Conservation (phyloP, 805 yeast genomes). For the Wickerhamomyces bovis region DNA sequence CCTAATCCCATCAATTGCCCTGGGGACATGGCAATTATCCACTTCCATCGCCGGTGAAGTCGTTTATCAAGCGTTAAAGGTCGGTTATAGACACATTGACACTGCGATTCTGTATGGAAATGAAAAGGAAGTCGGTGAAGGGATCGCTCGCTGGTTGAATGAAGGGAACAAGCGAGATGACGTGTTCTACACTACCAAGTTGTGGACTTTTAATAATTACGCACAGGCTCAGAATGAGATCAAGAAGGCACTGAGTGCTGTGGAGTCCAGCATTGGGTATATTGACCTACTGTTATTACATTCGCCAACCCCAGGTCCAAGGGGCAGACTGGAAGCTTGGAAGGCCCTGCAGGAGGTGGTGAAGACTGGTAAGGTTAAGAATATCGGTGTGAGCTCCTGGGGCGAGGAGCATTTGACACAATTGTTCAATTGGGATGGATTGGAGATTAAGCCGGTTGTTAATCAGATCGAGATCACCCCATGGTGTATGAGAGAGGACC, state of each 20-base stretch:
- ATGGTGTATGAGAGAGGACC: constrained; percentile 36
- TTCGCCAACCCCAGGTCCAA: constrained; percentile 50
- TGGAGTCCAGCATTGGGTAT: constrained; percentile 47
- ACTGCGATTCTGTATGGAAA: constrained; percentile 65
- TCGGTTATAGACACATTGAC: constrained; percentile 73
- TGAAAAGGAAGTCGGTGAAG: constrained; percentile 56
- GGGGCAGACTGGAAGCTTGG: constrained; percentile 60
- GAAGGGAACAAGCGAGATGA: constrained; percentile 43
- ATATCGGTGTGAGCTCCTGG: constrained; percentile 77
- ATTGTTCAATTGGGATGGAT: constrained; percentile 52
- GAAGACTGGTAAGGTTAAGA: constrained; percentile 49
- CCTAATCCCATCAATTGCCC: constrained; percentile 49
- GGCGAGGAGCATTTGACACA: constrained; percentile 60
- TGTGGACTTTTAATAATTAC: constrained; percentile 53
- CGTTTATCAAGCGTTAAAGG: constrained; percentile 50
- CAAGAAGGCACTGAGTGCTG: constrained; percentile 44
- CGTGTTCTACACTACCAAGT: constrained; percentile 61
- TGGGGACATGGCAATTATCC: constrained; percentile 48
- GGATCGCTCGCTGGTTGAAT: constrained; percentile 45
- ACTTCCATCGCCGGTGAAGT: constrained; percentile 32
- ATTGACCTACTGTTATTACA: constrained; percentile 70
- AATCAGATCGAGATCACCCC: constrained; percentile 65
- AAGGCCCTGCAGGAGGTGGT: constrained; percentile 72
- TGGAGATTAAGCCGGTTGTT: constrained; percentile 57
- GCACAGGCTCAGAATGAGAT: constrained; percentile 53